Evolutionary conservation across 805 yeast genomes (phyloP).

Genomic region (Pichia insulana): DNA sequence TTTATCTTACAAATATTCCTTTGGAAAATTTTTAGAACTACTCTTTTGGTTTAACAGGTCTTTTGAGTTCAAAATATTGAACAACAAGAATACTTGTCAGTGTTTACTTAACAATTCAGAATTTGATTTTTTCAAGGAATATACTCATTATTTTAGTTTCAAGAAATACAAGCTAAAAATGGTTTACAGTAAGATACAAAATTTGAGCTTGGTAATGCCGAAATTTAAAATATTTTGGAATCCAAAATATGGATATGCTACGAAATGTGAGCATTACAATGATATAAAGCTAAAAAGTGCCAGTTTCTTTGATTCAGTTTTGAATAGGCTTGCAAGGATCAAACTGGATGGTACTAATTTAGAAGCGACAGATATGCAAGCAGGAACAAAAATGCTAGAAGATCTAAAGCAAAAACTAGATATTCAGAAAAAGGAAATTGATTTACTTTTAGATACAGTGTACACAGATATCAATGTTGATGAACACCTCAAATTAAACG

Average conservation of each 20-base stretch:
- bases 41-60: constrained; percentile 49
- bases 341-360: constrained; percentile 54
- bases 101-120: constrained; percentile 34
- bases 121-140: constrained; percentile 77
- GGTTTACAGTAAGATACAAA: constrained; percentile 67
- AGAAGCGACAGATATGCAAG: constrained; percentile 59
- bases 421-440: constrained; percentile 41
- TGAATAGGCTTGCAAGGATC: constrained; percentile 64
- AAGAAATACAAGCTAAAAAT: constrained; percentile 71
- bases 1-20: constrained; percentile 80
- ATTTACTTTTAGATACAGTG: constrained; percentile 38
- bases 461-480: constrained; percentile 51
- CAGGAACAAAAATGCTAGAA: constrained; percentile 52
- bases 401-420: constrained; percentile 47
- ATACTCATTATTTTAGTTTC: constrained; percentile 75
- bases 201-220: constrained; percentile 76
- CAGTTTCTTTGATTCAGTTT: constrained; percentile 64
- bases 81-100: constrained; percentile 28
- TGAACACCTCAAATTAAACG: constrained; percentile 63
- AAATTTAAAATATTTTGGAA: constrained; percentile 61
- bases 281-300: constrained; percentile 44
- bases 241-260: constrained; percentile 56
- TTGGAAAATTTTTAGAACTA: constrained; percentile 87
- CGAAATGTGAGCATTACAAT: constrained; percentile 56
- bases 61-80: constrained; percentile 6